Conservation (phyloP, 192 early-diverging fungal species). For the Coemansia sp. region DNA sequence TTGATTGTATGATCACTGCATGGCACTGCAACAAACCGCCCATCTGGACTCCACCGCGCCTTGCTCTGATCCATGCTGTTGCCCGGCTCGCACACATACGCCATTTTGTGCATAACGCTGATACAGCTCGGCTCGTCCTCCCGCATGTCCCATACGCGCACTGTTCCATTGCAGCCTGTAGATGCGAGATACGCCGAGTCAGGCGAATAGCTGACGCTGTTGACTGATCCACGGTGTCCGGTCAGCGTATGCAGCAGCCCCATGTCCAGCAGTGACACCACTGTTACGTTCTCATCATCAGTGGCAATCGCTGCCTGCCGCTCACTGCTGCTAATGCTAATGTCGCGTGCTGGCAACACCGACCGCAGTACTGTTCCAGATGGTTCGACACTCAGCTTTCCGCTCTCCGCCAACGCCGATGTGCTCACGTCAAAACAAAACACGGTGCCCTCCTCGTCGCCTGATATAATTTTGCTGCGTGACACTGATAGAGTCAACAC, state of each 20-base stretch:
- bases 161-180: slow-evolving; percentile 60
- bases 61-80: slow-evolving; percentile 39
- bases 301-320: slow-evolving; percentile 48
- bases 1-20: slow-evolving; percentile 48
- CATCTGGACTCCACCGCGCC: slow-evolving; percentile 66
- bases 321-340: slow-evolving; percentile 43
- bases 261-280: slow-evolving; percentile 49
- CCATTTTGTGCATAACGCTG: slow-evolving; percentile 37
- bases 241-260: slow-evolving; percentile 31
- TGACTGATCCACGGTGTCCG: slow-evolving; percentile 40
- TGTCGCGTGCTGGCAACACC: slow-evolving; percentile 46
- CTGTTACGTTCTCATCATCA: slow-evolving; percentile 38
- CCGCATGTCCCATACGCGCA: slow-evolving; percentile 67
- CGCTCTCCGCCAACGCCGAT: slow-evolving; percentile 5
- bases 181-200: slow-evolving; percentile 48
- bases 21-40: slow-evolving; percentile 61
- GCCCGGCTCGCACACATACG: slow-evolving; percentile 50
- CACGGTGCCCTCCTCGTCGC: slow-evolving; percentile 46
- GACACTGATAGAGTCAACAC: slow-evolving; percentile 33
- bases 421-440: slow-evolving; percentile 33
- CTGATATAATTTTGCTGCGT: slow-evolving; percentile 31
- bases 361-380: slow-evolving; percentile 46
- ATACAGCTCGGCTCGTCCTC: slow-evolving; percentile 45
- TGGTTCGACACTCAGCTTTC: slow-evolving; percentile 18
- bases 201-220: slow-evolving; percentile 39